Evolutionary conservation across 805 yeast species (phyloP), one percentile per base, ranked within the genome.

Genomic region (Monosporozyma aquatica): DNA sequence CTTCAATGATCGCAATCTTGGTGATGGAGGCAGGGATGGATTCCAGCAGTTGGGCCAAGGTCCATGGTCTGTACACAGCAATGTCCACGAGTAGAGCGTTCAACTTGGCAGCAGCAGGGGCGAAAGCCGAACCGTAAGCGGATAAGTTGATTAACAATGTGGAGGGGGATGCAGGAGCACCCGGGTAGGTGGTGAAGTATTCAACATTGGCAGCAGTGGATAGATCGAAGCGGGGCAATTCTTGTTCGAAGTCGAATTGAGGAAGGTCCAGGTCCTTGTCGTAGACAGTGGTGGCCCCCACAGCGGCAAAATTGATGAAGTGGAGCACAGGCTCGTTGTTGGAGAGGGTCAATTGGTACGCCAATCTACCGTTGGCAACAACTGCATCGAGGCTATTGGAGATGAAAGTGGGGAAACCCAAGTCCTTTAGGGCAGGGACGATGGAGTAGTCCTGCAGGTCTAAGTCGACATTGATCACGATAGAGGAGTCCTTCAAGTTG

Each of bases 61-160:
- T 65, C 67, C 87, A 83, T 3, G 96, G 95, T 54, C 86, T 75
- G 67, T 82, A 82, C 25, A 75, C 74, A 32, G 81, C 75, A 37
- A 85, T 68, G 7, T 75, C 64, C 36, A 83, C 62, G 24, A 49
- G 45, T 18, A 14, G 33, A n/a, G 33, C 32, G 14, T 34, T 22
- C n/a, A 34, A 27, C 48, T 46, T 10, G 53, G 48, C 14, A 61
- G 58, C 21, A 65, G 53, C n/a, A 70, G 60, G 48, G 4, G 70
- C 53, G 37, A 80, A 64, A 13, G 67, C 67, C 4, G 65, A 61
- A 18, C 64, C 66, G 35, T 75, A 68, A 40, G 77, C 71, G 42
- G 95, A 92, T 47, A 87, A 69, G 39, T 79, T 69, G 15, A 87
- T 70, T 14, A 82, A 10, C 14, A 41, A 18, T 14, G 17, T 21